Base-by-base conservation (phyloP, 2,329 filamentous ascomycete species). In the Decorospora gaudefroyi region DNA sequence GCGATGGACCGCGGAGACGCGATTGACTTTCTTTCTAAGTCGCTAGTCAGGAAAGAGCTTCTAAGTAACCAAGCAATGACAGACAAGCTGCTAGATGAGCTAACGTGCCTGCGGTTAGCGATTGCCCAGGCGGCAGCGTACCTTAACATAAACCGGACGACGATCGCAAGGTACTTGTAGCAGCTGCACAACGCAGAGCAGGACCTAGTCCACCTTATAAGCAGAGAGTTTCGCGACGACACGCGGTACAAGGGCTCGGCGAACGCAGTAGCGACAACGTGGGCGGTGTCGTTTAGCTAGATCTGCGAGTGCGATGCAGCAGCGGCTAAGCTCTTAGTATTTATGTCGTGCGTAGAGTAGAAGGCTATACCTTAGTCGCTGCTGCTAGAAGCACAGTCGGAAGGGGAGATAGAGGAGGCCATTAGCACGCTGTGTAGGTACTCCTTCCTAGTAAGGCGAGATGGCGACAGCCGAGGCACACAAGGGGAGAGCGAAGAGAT, bases 261-360 rank as follows among this genome's bases (percentile, higher is more conserved):
- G 15, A 71, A 74, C 18, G 65, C 74, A 1, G 63, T 76, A 0
- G 71, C 71, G 0, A 69, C 62, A 0, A 76, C 75, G 0, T 77
- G 65, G 68, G 49, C 75, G 0, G 64, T 76, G 4, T 75, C 73
- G 0, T 77, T 78, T 33, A 57, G 71, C 11, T 68, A 59, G 28
- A 49, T 54, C 6, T 43, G 28, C 9, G 26, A 42, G 36, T 29
- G 70, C 2, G 47, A 73, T 18, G 4, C 22, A 0, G 25, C 40
- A 3, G 74, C 74, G 1, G 68, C 68, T n/a, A 36, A 66, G 1
- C 37, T 75, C 15, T 56, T 78, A 0, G 61, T 55, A 0, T 74
- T 75, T 38, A 48, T 54, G 18, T 51, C 45, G 12, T 51, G 43
- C 16, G 25, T 55, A 0, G 49, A 55, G 35, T 53, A 38, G 48